Conservation (phyloP, 352 stramenopile species). For the Thraustochytrium striatum region DNA sequence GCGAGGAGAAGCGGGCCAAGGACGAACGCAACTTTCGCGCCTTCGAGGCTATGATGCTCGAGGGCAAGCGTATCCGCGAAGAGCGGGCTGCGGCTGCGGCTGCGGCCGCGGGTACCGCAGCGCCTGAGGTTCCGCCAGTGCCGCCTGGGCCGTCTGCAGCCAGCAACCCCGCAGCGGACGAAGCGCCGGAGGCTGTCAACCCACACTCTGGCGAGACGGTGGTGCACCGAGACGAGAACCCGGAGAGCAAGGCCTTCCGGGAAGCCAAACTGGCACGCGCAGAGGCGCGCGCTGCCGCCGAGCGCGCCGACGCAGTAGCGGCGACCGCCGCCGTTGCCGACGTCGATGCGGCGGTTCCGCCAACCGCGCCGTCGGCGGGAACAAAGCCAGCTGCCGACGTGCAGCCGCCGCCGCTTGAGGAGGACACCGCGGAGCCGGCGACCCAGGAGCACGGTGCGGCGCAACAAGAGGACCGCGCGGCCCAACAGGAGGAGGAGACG, state of each 20-base stretch:
- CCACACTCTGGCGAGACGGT: conserved; percentile 28
- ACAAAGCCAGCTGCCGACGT: too few relatives aligned
- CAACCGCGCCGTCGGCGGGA: background rate
- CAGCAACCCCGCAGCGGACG: too few relatives aligned
- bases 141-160: too few relatives aligned
- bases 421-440: too few relatives aligned
- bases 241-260: conserved; percentile 35
- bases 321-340: background rate
- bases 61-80: conserved; percentile 40
- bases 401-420: too few relatives aligned
- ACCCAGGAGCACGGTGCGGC: too few relatives aligned
- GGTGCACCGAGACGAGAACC: background rate
- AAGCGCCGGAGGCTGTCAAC: background rate
- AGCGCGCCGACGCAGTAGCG: background rate
- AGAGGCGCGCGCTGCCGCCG: background rate
- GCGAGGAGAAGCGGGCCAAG: conserved; percentile 73
- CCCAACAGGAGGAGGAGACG: too few relatives aligned
- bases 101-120: background rate
- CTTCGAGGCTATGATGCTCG: conserved; percentile 75
- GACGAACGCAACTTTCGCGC: conserved; percentile 75
- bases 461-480: too few relatives aligned
- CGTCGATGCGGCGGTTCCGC: background rate
- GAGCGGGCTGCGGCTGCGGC: conserved; percentile 2
- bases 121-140: background rate
- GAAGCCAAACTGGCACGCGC: conserved; percentile 15